Evolutionary conservation across 2,329 filamentous ascomycete genomes (phyloP), one percentile per base, ranked within the genome.

Genomic region (Colletotrichum falcatum): DNA sequence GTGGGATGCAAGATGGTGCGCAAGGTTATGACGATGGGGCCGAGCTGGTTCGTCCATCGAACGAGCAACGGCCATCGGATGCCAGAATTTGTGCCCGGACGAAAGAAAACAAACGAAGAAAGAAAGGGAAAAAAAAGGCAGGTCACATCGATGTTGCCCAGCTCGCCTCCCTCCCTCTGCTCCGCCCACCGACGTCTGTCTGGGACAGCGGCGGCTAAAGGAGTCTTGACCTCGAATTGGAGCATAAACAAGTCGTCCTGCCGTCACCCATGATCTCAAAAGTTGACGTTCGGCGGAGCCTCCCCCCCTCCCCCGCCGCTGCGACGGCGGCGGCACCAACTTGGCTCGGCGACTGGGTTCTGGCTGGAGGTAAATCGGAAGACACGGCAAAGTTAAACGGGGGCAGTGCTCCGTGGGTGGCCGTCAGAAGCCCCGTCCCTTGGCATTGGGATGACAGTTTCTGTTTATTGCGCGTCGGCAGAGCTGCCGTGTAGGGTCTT

Each of bases 11-110:
- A 44, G 26, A 46, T 26, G 56, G 56, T 56, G 56, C 49, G 18
- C 33, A 39, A 58, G 42, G 46, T 62, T 46, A 37, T 58, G 64
- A 67, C 64, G 37, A 62, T 58, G 64, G 59, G 59, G 51, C 51
- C 44, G 58, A 26, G 64, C 28, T n/a, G 49, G 58, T 46, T 58
- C 39, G 44, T 61, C 49, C 46, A 61, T 67, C 67, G 67, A 56
- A 63, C 55, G 60, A 68, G 64, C 58, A 71, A 39, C 16, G 44
- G 33, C 18, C 59, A 61, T 48, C 58, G 59, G 59, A 49, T 37
- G 30, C 58, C 42, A 49, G 42, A 48, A 48, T 30, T 39, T 39
- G 26, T 61, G 49, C 30, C 59, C 59, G 59, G 39, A 30, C 3
- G 23, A n/a, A n/a, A n/a, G n/a, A n/a, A n/a, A n/a, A n/a, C n/a